Conservation (phyloP, 768 basidiomycete species). For the Candolleomyces efflorescens region DNA sequence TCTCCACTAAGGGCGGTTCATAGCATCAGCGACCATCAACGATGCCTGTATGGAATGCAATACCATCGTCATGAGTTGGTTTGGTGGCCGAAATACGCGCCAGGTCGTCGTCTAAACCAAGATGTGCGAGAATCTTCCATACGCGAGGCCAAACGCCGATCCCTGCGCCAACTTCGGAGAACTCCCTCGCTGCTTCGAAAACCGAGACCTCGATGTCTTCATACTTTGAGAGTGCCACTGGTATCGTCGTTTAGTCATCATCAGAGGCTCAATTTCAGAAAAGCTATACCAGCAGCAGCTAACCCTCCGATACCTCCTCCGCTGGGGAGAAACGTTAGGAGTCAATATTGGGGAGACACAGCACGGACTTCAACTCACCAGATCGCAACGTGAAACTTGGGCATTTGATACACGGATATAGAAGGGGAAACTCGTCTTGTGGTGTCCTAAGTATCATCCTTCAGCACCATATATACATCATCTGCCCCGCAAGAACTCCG, state of each 20-base stretch:
- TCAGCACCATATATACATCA: too few species aligned
- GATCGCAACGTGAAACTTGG: slow-evolving; percentile 15
- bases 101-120: slow-evolving; percentile 35
- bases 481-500: too few species aligned
- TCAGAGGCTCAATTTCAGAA: not conserved
- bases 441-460: too few species aligned
- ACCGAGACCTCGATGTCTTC: slow-evolving; percentile 37
- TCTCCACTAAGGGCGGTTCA: slow-evolving; percentile 9
- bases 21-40: not conserved
- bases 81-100: slow-evolving; percentile 16
- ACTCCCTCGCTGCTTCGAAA: slow-evolving; percentile 39
- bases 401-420: not conserved
- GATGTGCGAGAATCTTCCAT: slow-evolving; percentile 34
- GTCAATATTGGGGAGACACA: not conserved
- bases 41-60: not conserved
- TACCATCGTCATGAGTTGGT: slow-evolving; percentile 22
- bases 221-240: slow-evolving; percentile 22
- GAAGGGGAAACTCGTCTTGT: not conserved
- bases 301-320: slow-evolving; percentile 32
- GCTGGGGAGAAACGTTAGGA: slow-evolving; percentile 11
- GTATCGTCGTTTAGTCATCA: not conserved
- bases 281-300: slow-evolving; percentile 18
- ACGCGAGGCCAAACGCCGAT: slow-evolving; percentile 38
- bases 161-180: slow-evolving; percentile 43
- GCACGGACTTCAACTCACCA: slow-evolving; percentile 8